Evolutionary conservation across 2,329 filamentous ascomycete species (phyloP), one percentile per base, ranked within the genome.

Genomic region (Fusarium sp.): DNA sequence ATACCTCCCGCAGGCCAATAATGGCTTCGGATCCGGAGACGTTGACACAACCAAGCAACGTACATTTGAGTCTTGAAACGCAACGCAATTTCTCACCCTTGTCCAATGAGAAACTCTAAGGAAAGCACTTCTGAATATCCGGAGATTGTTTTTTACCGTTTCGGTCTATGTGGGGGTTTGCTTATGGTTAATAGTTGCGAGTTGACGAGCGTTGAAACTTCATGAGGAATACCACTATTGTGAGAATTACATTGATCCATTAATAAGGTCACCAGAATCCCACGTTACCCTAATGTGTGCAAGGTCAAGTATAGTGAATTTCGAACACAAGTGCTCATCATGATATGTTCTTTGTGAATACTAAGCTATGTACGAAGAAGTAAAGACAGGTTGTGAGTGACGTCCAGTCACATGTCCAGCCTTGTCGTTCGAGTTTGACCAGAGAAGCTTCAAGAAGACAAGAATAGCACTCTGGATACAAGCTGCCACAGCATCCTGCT

Each of bases 341-440:
- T 43, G 32, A 20, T 62, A 62, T 56, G 50, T 62, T 63, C 57
- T 33, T 33, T 27, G 39, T 32, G 11, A 4, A 5, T 27, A 23
- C 32, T 37, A 62, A 62, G 43, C 9, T 62, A 62, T 62, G 17
- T 56, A 56, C 59, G 53, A 23, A 27, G 57, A 62, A 62, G 23
- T 48, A 44, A 32, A 62, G 49, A 44, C 49, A 41, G 43, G 43
- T 25, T 22, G 39, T 30, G 33, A 51, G 49, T 56, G 49, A 43
- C 43, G 23, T 49, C 43, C 43, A 48, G 43, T 43, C 45, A 62
- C 57, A 62, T 45, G 35, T 56, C 59, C 57, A 53, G 49, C 45
- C 57, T 20, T 35, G 7, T 40, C 27, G 40, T 48, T 17, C 11
- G 37, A 14, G 32, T 22, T 19, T 51, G 19, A 20, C 45, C 35